These are phyloP conservation scores for Blattamonas nauphoetae DNA, from an alignment of 78 protist genomes.

Conservation along the genomic window DNA sequence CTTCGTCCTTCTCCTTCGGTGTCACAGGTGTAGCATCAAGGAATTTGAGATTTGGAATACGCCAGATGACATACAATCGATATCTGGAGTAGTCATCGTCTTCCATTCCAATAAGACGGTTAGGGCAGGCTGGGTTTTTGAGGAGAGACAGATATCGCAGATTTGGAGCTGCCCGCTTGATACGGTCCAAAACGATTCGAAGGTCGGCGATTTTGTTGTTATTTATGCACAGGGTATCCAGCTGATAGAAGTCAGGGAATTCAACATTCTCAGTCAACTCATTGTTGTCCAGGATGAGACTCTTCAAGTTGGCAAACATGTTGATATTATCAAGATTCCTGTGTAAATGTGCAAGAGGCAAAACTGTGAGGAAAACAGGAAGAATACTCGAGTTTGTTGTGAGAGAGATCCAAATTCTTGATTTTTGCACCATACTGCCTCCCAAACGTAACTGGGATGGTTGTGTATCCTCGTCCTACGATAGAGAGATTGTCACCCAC, in stretches of 20 bases:
- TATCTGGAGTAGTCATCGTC: slow-evolving; percentile 31
- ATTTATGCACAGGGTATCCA: slow-evolving; percentile 18
- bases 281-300: slow-evolving; percentile 27
- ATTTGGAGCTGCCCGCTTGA: not conserved
- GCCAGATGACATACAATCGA: slow-evolving; percentile 8
- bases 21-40: slow-evolving; percentile 25
- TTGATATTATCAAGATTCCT: not conserved
- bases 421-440: not conserved
- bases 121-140: slow-evolving; percentile 39
- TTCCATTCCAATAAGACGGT: slow-evolving; percentile 10
- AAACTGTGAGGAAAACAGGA: not conserved
- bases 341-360: not conserved
- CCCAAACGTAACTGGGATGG: not conserved
- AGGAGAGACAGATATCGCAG: slow-evolving; percentile 16
- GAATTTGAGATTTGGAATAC: slow-evolving; percentile 4
- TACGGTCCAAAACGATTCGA: not conserved
- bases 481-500: not conserved
- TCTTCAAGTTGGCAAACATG: not conserved
- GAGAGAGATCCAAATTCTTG: not conserved
- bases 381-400: not conserved
- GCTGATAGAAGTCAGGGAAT: not conserved
- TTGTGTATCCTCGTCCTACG: not conserved
- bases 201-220: slow-evolving; percentile 6
- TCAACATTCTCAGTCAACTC: not conserved
- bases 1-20: slow-evolving; percentile 11